Conservation (phyloP, 139 green algal genomes). For the Diplosphaera chodatii region DNA sequence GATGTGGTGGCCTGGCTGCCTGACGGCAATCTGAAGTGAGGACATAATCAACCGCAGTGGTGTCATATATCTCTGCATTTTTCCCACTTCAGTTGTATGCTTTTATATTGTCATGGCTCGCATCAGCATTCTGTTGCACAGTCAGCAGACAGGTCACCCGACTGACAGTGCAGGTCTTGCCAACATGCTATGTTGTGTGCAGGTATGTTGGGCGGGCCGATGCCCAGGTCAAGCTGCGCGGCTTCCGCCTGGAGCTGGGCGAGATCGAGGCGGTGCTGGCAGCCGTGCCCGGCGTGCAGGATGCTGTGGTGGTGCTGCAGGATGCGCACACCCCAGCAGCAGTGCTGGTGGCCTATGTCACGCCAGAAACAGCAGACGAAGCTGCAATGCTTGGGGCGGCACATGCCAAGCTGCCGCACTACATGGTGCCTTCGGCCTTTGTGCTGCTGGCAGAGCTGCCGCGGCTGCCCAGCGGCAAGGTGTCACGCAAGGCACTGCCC, state of each 20-base stretch:
- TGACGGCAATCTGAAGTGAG: conserved; percentile 25
- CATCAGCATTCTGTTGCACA: no score
- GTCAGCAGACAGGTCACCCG: not conserved
- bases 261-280: conserved; percentile 32
- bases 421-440: not conserved
- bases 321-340: conserved; percentile 1
- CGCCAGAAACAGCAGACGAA: not conserved
- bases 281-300: not conserved
- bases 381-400: not conserved
- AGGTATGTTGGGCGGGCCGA: conserved; percentile 25
- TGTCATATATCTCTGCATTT: no score
- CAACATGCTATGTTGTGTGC: not conserved
- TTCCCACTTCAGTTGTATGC: no score
- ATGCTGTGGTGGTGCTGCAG: conserved; percentile 2
- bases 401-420: not conserved
- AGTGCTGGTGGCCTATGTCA: conserved; percentile 17
- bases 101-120: no score
- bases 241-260: conserved; percentile 41
- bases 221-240: conserved; percentile 40
- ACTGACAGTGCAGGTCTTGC: not conserved
- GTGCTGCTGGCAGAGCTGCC: not conserved
- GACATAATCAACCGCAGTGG: no score
- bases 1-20: conserved; percentile 31
- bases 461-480: not conserved
- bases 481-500: not conserved